Percentiles rank a stretch among this genome's conserved stretches.
phyloP scores from a whole-genome alignment of 1,284 basidiomycete species.

The Taiwanofungus camphoratus region DNA sequence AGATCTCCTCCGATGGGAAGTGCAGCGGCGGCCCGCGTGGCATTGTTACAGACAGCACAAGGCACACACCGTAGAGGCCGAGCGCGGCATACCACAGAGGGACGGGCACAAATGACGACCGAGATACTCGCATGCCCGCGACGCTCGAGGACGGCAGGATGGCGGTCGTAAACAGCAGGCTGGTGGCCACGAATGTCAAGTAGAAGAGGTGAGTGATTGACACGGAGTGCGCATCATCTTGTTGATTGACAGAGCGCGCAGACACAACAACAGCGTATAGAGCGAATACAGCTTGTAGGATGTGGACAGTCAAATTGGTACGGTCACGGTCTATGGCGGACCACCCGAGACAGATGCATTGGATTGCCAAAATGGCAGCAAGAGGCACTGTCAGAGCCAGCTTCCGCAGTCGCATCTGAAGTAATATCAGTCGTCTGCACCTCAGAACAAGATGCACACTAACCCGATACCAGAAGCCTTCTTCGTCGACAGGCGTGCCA shows the following conservation, averaged over 20 bases:
- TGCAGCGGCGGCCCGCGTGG: slow-evolving; percentile 71
- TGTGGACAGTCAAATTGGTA: slow-evolving; percentile 32
- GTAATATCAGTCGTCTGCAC: slow-evolving; percentile 5
- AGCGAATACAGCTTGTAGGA: slow-evolving; percentile 52
- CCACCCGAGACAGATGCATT: slow-evolving; percentile 51
- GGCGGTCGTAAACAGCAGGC: slow-evolving; percentile 42
- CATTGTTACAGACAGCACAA: slow-evolving; percentile 48
- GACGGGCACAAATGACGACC: slow-evolving; percentile 22
- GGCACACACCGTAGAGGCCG: slow-evolving; percentile 43
- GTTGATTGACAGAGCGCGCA: slow-evolving; percentile 47
- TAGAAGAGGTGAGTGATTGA: slow-evolving; percentile 62
- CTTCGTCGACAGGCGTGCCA: slow-evolving; percentile 70
- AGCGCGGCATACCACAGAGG: slow-evolving; percentile 45
- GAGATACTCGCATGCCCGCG: slow-evolving; percentile 9
- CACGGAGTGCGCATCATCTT: slow-evolving; percentile 48
- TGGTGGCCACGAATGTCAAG: slow-evolving; percentile 50
- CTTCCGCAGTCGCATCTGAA: slow-evolving; percentile 55
- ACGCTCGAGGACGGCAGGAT: slow-evolving; percentile 44
- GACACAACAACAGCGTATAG: slow-evolving; percentile 56
- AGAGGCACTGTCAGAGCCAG: slow-evolving; percentile 41
- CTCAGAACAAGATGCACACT: slow-evolving; percentile 25
- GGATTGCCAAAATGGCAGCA: slow-evolving; percentile 40
- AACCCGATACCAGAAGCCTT: slow-evolving; percentile 68
- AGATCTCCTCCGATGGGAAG: slow-evolving; percentile 66
- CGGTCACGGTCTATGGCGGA: slow-evolving; percentile 35